Evolutionary conservation across 495 filamentous ascomycete genomes (phyloP), one percentile per base, ranked within the genome.

Genomic region (Hypoxylon crocopeplum): DNA sequence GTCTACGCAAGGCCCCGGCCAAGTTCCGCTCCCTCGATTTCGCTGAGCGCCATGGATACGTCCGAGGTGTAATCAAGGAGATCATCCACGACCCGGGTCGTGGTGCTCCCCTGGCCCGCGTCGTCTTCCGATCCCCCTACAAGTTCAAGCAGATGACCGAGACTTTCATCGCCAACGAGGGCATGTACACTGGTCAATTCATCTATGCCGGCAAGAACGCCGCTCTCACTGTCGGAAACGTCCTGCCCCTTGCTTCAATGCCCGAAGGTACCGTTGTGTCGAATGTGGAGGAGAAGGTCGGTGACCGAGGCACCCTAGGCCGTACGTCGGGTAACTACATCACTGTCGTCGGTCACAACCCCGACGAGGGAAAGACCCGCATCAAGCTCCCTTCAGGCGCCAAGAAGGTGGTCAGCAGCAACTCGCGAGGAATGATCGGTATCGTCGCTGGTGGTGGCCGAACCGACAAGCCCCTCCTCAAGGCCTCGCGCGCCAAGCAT

Each of bases 161-260:
- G 88, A 95, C 94, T 61, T 97, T 98, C 86, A 98, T 99, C 75
- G 94, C 95, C 77, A 98, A 97, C 81, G 94, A 99, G 86, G 94
- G 94, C 82, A 97, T 98, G 93, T 99, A 99, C 91, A 97, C 94
- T 62, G 94, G 94, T 67, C 93, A 97, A 82, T 99, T 99, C 85
- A 92, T 99, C 88, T 99, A 98, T 80, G 93, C 93, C 77, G 94
- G 94, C 75, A 99, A 99, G 89, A 91, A 96, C 80, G 95, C 94
- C 66, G 82, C 86, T 56, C 84, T 99, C 64, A 98, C 87, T 71
- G 86, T 99, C 73, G 94, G 94, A 75, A 99, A 99, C 82, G 80
- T 99, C 73, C 90, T 99, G 40, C 94, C 94, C 61, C 86, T 99
- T 56, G 84, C 83, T 72, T 91, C 89, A 69, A 86, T 97, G 75